Conservation (phyloP, 331 rosid genomes). For the Malus hybrid region DNA sequence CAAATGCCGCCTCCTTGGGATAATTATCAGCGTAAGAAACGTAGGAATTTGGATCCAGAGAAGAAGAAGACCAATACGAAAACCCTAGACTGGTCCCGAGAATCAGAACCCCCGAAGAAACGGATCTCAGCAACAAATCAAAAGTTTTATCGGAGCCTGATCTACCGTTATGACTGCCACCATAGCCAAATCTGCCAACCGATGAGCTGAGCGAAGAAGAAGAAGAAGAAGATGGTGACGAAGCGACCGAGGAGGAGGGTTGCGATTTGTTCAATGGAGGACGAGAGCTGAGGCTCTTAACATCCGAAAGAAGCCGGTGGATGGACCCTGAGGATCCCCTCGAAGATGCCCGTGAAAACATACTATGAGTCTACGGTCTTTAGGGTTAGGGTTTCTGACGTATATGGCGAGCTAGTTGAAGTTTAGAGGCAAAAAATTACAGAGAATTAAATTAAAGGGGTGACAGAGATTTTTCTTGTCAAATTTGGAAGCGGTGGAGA, state of each 20-base stretch:
- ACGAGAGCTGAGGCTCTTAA: slow-evolving; percentile 19
- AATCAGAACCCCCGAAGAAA: slow-evolving; percentile 35
- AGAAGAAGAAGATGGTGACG: slow-evolving; percentile 8
- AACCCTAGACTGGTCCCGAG: slow-evolving; percentile 43
- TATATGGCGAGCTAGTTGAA: no score
- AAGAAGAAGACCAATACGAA: slow-evolving; percentile 37
- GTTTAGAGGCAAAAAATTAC: no score
- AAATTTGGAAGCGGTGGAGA: background rate
- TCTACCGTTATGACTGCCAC: background rate
- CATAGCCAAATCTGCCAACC: slow-evolving; percentile 4
- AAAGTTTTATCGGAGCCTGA: slow-evolving; percentile 3
- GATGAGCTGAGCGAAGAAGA: slow-evolving; percentile 9
- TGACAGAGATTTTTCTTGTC: background rate
- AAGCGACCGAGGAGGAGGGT: slow-evolving; percentile 7
- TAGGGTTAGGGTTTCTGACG: background rate
- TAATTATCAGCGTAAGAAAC: slow-evolving; percentile 35
- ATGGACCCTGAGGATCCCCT: slow-evolving; percentile 25
- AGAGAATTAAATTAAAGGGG: background rate
- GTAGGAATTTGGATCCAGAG: slow-evolving; percentile 13
- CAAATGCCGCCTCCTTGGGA: slow-evolving; percentile 6
- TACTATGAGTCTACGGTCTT: slow-evolving; percentile 12
- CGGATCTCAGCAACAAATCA: slow-evolving; percentile 22
- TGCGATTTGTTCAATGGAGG: slow-evolving; percentile 27
- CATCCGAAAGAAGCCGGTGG: background rate
- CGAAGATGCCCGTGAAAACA: slow-evolving; percentile 44